Percentiles rank a stretch among this genome's conserved stretches.
Evolutionary conservation across 495 filamentous ascomycete species (phyloP).

Genomic region (Aspergillus diversus): DNA sequence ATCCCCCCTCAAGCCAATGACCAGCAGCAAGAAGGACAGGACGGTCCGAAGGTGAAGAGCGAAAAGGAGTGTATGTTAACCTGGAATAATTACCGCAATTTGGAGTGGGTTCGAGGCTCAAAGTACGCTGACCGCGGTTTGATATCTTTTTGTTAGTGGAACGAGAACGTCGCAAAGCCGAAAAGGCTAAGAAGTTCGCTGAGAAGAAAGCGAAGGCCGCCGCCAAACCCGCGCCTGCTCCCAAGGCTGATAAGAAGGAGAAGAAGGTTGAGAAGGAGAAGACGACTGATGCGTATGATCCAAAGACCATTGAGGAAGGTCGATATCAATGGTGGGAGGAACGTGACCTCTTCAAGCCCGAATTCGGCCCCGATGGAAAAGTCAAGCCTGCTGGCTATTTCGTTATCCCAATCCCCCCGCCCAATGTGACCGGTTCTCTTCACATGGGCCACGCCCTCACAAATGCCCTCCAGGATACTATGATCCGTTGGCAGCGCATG

Average conservation of each 20-base stretch:
- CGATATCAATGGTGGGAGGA: constrained; percentile 66
- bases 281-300: constrained; percentile 60
- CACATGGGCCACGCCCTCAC: constrained; percentile 75
- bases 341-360: constrained; percentile 72
- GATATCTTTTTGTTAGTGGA: constrained; percentile 42
- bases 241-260: constrained; percentile 58
- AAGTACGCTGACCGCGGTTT: constrained; percentile 24
- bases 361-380: constrained; percentile 65
- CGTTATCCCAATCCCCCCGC: constrained; percentile 75
- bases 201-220: constrained; percentile 54
- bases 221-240: constrained; percentile 40
- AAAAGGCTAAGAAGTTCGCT: constrained; percentile 62
- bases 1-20: constrained; percentile 50
- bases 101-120: neutral
- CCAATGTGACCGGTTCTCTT: constrained; percentile 74
- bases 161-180: constrained; percentile 61
- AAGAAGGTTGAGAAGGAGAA: constrained; percentile 56
- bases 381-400: constrained; percentile 71
- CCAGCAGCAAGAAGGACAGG: constrained; percentile 51
- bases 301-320: constrained; percentile 57
- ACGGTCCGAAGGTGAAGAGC: constrained; percentile 60
- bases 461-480: constrained; percentile 70
- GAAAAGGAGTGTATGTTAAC: constrained; percentile 58
- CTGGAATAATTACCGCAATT: neutral
- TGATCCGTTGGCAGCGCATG: constrained; percentile 74